phyloP scores from a whole-genome alignment of 2,329 filamentous ascomycete species.

The Penicillium sp. region DNA sequence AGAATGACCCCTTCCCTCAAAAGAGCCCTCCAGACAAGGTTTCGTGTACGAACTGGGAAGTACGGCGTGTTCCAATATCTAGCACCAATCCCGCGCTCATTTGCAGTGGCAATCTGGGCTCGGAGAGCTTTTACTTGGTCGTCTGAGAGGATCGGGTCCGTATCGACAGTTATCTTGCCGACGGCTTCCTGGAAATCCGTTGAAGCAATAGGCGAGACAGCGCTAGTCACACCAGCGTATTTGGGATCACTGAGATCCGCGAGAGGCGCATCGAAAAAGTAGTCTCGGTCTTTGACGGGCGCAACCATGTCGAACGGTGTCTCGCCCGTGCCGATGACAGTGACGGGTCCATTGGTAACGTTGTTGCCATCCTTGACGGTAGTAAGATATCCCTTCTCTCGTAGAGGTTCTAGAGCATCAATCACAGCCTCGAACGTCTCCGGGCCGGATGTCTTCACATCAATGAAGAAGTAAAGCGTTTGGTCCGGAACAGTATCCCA shows the following conservation, averaged over 20 bases:
- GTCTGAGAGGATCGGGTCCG: conserved; percentile 26
- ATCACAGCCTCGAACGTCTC: conserved; percentile 51
- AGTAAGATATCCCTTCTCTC: conserved; percentile 46
- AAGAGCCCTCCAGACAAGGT: conserved; percentile 51
- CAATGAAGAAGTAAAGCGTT: conserved; percentile 57
- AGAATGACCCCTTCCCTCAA: conserved; percentile 52
- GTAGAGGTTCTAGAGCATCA: conserved; percentile 49
- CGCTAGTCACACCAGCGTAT: conserved; percentile 40
- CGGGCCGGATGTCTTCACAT: conserved; percentile 52
- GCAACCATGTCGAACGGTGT: conserved; percentile 44
- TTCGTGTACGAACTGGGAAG: conserved; percentile 52
- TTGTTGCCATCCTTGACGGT: conserved; percentile 41
- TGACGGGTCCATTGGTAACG: conserved; percentile 46
- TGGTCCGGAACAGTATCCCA: conserved; percentile 50
- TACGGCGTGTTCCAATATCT: conserved; percentile 57
- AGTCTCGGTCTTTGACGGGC: conserved; percentile 40
- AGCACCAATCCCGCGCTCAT: conserved; percentile 49
- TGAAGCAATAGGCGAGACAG: conserved; percentile 48
- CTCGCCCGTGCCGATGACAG: conserved; percentile 56
- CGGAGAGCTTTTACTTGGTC: conserved; percentile 45
- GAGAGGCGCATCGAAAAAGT: conserved; percentile 55
- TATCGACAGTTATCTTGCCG: conserved; percentile 31
- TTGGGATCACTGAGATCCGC: conserved; percentile 34
- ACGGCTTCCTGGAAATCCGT: conserved; percentile 43
- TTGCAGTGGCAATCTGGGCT: conserved; percentile 47